A percentile compares a stretch with the other conserved stretches of the same genome.
Evolutionary conservation across 208 protist genomes (phyloP).

Genomic region (Trypanosoma brucei): DNA sequence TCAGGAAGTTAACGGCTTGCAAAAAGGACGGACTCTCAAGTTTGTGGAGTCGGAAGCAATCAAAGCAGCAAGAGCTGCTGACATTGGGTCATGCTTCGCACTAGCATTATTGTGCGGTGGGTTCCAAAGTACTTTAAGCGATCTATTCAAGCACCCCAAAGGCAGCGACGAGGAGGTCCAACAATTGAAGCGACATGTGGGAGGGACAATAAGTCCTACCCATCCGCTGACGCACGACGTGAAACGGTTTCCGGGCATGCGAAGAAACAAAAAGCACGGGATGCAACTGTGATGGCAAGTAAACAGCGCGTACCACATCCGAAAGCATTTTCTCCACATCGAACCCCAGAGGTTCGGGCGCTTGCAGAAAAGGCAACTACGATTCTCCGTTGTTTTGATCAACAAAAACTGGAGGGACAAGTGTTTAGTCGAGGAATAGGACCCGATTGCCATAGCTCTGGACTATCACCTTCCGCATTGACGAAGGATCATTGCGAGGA

Average conservation of each 20-base stretch:
- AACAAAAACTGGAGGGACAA: too few relatives aligned
- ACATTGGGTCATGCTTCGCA: slow-evolving; percentile 33
- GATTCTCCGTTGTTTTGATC: neutral
- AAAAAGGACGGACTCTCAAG: neutral
- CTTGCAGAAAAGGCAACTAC: slow-evolving; percentile 1
- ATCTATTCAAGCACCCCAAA: neutral
- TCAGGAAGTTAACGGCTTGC: too few relatives aligned
- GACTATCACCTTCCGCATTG: too few relatives aligned
- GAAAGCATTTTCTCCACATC: neutral
- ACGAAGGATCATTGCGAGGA: neutral
- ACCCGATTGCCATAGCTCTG: too few relatives aligned
- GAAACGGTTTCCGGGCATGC: too few relatives aligned
- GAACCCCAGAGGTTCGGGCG: neutral
- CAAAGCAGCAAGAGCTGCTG: neutral
- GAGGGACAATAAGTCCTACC: neutral
- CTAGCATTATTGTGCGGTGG: slow-evolving; percentile 29
- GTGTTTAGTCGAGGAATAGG: too few relatives aligned
- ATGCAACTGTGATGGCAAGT: neutral
- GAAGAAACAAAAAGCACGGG: neutral
- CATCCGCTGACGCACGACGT: neutral
- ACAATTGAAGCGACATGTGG: neutral
- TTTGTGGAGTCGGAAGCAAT: slow-evolving; percentile 20
- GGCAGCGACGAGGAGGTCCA: neutral
- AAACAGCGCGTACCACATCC: neutral
- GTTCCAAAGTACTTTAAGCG: slow-evolving; percentile 39